A percentile compares a stretch with the other conserved stretches of the same genome.
Conservation (phyloP, 495 filamentous ascomycete species). For the Lasiosphaeria ovina region DNA sequence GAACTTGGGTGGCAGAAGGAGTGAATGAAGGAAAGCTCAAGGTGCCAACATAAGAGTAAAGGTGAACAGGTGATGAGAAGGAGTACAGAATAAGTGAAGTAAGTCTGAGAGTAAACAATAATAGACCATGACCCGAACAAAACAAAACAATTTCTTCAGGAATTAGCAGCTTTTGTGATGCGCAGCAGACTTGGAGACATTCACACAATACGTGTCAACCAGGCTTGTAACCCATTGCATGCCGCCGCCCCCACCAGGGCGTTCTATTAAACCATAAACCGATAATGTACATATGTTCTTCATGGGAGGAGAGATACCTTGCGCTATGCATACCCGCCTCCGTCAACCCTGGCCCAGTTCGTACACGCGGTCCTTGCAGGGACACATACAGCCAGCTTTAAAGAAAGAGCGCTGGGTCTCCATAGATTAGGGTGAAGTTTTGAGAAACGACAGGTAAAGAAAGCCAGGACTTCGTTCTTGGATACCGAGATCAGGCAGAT, state of each 20-base stretch:
- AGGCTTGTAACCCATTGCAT: constrained; percentile 10
- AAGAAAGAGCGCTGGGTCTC: constrained; percentile 17
- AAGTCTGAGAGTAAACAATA: not conserved
- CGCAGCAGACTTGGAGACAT: not conserved
- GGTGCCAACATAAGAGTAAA: not conserved
- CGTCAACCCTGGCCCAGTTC: constrained; percentile 8
- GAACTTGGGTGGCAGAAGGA: not conserved
- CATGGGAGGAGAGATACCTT: constrained; percentile 37
- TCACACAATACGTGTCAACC: not conserved
- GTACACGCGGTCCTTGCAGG: constrained; percentile 23
- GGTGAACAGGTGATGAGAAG: too few species aligned
- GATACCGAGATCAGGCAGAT: not conserved
- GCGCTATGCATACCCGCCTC: constrained; percentile 33
- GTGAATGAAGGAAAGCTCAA: not conserved
- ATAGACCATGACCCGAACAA: not conserved
- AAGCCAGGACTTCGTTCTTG: not conserved
- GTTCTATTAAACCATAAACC: constrained; percentile 28
- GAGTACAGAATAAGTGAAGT: too few species aligned
- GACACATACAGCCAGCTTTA: constrained; percentile 18
- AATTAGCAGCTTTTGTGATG: too few species aligned
- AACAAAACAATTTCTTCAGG: not conserved
- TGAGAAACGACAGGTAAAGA: constrained; percentile 1
- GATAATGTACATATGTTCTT: constrained; percentile 33
- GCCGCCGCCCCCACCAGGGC: constrained; percentile 19
- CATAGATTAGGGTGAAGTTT: constrained; percentile 22